Conservation (phyloP, 345 rosid genomes). For the Bretschneidera sinensis region DNA sequence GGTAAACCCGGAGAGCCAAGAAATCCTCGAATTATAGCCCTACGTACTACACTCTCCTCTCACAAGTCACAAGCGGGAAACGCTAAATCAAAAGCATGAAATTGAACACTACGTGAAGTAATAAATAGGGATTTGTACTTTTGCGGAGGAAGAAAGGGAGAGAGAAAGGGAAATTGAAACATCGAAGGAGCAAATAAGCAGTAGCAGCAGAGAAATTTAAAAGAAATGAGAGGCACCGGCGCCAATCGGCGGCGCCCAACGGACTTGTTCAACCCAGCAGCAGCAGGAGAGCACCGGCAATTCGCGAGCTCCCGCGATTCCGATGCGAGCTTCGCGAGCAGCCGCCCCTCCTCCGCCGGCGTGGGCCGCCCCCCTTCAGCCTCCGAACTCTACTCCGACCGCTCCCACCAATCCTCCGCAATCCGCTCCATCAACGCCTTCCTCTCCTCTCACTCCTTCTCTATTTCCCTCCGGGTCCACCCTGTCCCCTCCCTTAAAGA, state of each 20-base stretch:
- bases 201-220: too few species aligned
- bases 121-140: too few species aligned
- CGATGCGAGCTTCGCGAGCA: slow-evolving; percentile 84
- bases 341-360: slow-evolving; percentile 84
- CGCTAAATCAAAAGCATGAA: too few species aligned
- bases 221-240: slow-evolving; percentile 33
- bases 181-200: too few species aligned
- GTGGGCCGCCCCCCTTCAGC: slow-evolving; percentile 38
- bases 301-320: slow-evolving; percentile 57
- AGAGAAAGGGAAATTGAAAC: too few species aligned
- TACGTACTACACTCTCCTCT: too few species aligned
- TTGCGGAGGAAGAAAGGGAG: background rate
- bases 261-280: slow-evolving; percentile 18
- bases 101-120: too few species aligned
- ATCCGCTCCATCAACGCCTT: slow-evolving; percentile 58
- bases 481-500: slow-evolving; percentile 60
- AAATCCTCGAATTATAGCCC: too few species aligned
- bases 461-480: slow-evolving; percentile 34
- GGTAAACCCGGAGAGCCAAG: too few species aligned
- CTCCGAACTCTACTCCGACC: slow-evolving; percentile 45
- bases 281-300: slow-evolving; percentile 24
- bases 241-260: slow-evolving; percentile 22
- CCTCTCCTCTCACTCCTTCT: slow-evolving; percentile 52
- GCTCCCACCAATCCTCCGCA: slow-evolving; percentile 48
- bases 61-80: too few species aligned